Conservation (phyloP, 2,329 filamentous ascomycete genomes). For the Tolypocladium tundrense region DNA sequence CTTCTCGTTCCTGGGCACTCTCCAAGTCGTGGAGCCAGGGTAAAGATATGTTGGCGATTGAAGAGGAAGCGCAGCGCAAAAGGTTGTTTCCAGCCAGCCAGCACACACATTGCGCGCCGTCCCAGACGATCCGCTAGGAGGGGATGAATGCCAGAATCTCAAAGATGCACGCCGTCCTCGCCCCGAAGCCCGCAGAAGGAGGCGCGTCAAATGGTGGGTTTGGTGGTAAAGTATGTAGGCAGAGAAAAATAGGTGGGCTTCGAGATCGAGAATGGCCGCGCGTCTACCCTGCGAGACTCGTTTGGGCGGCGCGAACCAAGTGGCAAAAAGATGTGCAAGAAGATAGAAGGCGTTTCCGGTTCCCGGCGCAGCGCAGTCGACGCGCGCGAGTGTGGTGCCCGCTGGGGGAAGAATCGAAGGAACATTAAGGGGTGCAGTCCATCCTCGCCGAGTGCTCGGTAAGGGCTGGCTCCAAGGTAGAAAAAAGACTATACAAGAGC, state of each 20-base stretch:
- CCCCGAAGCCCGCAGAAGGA: not conserved
- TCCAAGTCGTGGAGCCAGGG: slow-evolving; percentile 1
- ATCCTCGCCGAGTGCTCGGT: slow-evolving; percentile 2
- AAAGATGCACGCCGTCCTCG: slow-evolving; percentile 9
- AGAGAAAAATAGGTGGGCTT: not conserved
- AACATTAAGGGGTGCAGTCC: slow-evolving; percentile 11
- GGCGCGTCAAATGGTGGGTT: not conserved
- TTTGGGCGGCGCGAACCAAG: slow-evolving; percentile 3
- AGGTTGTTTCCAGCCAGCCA: slow-evolving; percentile 12
- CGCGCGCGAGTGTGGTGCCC: slow-evolving; percentile 12
- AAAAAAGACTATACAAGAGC: not conserved
- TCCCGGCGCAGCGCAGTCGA: slow-evolving; percentile 16
- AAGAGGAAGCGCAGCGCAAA: slow-evolving; percentile 10
- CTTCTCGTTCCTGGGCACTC: not conserved
- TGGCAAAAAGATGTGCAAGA: slow-evolving; percentile 4
- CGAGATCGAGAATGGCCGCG: not conserved
- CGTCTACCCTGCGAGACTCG: slow-evolving; percentile 9
- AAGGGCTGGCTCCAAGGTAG: not conserved
- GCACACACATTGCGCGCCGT: slow-evolving; percentile 7
- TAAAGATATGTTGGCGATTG: slow-evolving; percentile 11
- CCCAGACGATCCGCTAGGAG: slow-evolving; percentile 3
- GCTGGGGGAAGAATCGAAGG: slow-evolving; percentile 12
- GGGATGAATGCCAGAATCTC: slow-evolving; percentile 10
- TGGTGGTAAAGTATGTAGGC: not conserved
- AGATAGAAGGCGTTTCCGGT: not conserved